phyloP scores from a whole-genome alignment of 2,329 filamentous ascomycete genomes.

The Claviceps sorghi region DNA sequence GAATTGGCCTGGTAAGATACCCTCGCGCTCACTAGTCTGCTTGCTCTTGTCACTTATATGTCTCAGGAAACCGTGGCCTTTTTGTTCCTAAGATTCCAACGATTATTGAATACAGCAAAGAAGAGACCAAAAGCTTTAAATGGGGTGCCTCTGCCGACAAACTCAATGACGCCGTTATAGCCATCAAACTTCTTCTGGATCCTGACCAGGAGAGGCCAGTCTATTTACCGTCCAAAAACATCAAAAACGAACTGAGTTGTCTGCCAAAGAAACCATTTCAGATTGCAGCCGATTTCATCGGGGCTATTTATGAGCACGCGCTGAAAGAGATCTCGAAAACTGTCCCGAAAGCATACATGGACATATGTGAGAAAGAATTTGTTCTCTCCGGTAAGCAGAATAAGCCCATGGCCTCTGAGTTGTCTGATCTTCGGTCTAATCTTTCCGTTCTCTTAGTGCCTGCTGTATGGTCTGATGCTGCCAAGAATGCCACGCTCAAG shows the following conservation, averaged over 20 bases:
- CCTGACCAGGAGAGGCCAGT: constrained; percentile 5
- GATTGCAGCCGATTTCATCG: constrained; percentile 8
- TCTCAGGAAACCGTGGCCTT: constrained; percentile 20
- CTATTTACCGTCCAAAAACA: constrained; percentile 4
- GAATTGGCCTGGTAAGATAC: constrained; percentile 10
- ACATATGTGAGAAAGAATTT: constrained; percentile 17
- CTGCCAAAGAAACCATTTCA: constrained; percentile 8
- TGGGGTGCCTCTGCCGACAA: constrained; percentile 3
- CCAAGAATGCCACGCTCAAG: constrained; percentile 31
- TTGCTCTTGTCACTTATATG: constrained; percentile 26
- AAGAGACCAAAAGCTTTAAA: constrained; percentile 29
- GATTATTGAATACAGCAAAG: constrained; percentile 6
- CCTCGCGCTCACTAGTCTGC: constrained; percentile 14
- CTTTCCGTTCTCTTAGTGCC: constrained; percentile 30
- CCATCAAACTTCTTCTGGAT: constrained; percentile 11
- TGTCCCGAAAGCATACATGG: constrained; percentile 7
- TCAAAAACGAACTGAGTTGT: constrained; percentile 1
- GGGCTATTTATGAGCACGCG: constrained; percentile 14
- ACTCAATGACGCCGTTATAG: constrained; percentile 4
- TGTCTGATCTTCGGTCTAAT: not conserved
- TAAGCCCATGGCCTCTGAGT: not conserved
- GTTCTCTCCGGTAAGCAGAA: constrained; percentile 25
- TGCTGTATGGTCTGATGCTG: constrained; percentile 41
- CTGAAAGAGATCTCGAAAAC: constrained; percentile 21
- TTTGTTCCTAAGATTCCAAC: constrained; percentile 21